Base-by-base conservation (phyloP, 441 rosid species). In the Brassica hybrid region DNA sequence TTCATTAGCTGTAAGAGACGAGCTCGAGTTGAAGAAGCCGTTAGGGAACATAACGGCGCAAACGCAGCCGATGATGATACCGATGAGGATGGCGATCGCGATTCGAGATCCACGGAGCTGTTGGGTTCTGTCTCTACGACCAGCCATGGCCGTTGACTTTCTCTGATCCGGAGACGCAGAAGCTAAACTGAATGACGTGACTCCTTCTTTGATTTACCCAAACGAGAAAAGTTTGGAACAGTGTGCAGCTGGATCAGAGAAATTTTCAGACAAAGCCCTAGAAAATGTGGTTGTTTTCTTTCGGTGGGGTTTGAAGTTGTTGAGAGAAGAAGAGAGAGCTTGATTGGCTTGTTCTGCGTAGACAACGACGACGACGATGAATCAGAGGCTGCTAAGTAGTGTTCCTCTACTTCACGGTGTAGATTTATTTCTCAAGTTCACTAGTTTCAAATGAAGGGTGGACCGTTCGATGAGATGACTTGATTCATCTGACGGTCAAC, bases 81-180 rank as follows among this genome's bases (percentile, higher is more conserved):
- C 99, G 65, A 95, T 78, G 32, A 82, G 58, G 80, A 96, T 85
- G 74, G 99, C 97, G 57, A 86, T 61, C 63, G 84, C 95, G 65
- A 95, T 88, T 82, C 95, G 88, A 83, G 97, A 92, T 87, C 88
- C 87, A 48, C 92, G 91, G 73, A 80, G 68, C 14, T 90, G 65
- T 73, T 82, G 93, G 59, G 72, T 88, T 80, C 93, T 93, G 17
- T 92, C 99, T 83, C 90, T 87, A 60, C 98, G 98, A 83, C 82
- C 86, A 74, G 86, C 91, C 98, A 92, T 90, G 79, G 80, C 5
- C 83, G 79, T 80, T 80, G 76, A 75, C 19, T 45, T 16, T 30
- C 36, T 30, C 11, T 38, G 23, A 30, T 71, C 32, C 74, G 38
- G 68, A 69, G 7, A 59, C 73, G 12, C 69, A 25, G n/a, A n/a